A percentile compares a stretch with the other conserved stretches of the same genome.
These are phyloP conservation scores for Cinnamomum chago DNA, from an alignment of 164 flowering plant genomes.

Conservation along the genomic window DNA sequence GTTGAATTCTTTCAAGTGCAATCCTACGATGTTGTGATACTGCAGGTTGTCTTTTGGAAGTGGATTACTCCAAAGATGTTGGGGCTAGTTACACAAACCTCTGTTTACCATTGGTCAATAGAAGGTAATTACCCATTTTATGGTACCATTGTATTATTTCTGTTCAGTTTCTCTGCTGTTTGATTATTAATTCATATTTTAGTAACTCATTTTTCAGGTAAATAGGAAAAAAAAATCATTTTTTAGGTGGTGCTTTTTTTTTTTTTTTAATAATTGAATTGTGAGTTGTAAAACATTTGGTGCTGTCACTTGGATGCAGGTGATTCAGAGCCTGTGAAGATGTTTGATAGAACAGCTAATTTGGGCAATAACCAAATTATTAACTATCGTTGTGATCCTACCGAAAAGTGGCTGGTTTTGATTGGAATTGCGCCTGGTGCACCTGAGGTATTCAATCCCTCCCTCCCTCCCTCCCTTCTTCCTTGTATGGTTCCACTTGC, in stretches of 20 bases:
- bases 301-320: conserved; percentile 40
- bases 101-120: conserved; percentile 97
- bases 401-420: conserved; percentile 97
- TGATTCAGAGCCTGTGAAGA: conserved; percentile 87
- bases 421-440: conserved; percentile 99
- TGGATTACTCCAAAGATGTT: conserved; percentile 89
- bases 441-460: conserved; percentile 62
- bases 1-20: neutral
- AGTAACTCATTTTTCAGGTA: neutral
- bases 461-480: neutral
- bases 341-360: conserved; percentile 97
- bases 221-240: neutral
- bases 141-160: neutral
- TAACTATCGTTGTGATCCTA: conserved; percentile 85
- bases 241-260: neutral
- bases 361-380: conserved; percentile 87
- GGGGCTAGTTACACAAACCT: conserved; percentile 90
- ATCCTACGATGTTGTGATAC: conserved; percentile 1
- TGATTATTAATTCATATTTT: neutral
- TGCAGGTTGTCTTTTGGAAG: conserved; percentile 94
- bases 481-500: too few relatives aligned
- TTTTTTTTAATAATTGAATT: neutral
- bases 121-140: conserved; percentile 49
- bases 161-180: neutral
- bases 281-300: neutral